These are phyloP conservation scores for Aspergillus costaricaensis DNA, from an alignment of 2,329 filamentous ascomycete genomes.

Conservation along the genomic window DNA sequence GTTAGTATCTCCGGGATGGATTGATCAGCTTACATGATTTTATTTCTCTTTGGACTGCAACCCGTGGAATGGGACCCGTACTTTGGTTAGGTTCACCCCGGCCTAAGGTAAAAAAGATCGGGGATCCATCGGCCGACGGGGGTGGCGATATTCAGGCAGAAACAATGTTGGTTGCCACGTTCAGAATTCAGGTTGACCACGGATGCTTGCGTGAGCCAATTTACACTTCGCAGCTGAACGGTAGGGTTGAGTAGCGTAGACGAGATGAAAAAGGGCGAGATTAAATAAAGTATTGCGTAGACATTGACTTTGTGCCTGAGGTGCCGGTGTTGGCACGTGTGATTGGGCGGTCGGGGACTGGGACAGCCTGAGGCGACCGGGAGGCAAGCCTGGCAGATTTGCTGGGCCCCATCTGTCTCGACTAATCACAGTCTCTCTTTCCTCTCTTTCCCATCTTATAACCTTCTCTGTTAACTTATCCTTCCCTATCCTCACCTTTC, in stretches of 20 bases:
- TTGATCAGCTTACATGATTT: too few species aligned
- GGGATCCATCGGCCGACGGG: slow-evolving; percentile 4
- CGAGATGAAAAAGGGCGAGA: not conserved
- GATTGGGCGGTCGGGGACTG: slow-evolving; percentile 5
- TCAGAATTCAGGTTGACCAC: not conserved
- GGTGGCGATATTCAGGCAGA: slow-evolving; percentile 9
- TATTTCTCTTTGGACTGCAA: too few species aligned
- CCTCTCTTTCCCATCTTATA: not conserved
- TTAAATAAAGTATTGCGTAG: not conserved
- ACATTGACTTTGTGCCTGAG: slow-evolving; percentile 4
- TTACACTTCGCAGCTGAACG: not conserved
- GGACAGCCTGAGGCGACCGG: slow-evolving; percentile 9
- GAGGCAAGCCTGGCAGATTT: slow-evolving; percentile 8
- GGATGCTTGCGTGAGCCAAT: slow-evolving; percentile 7
- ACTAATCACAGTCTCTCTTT: not conserved
- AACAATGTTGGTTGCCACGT: not conserved
- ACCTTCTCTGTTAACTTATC: not conserved
- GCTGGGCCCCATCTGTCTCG: not conserved
- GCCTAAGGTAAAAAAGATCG: not conserved
- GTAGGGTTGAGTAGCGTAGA: not conserved
- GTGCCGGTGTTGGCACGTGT: slow-evolving; percentile 5
- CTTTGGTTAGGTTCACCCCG: not conserved
- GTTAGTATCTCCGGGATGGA: too few species aligned
- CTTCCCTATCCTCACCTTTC: not conserved
- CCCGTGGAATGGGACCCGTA: not conserved